These are phyloP conservation scores for Quillaja saponaria DNA, from an alignment of 306 rosid genomes.

Conservation along the genomic window DNA sequence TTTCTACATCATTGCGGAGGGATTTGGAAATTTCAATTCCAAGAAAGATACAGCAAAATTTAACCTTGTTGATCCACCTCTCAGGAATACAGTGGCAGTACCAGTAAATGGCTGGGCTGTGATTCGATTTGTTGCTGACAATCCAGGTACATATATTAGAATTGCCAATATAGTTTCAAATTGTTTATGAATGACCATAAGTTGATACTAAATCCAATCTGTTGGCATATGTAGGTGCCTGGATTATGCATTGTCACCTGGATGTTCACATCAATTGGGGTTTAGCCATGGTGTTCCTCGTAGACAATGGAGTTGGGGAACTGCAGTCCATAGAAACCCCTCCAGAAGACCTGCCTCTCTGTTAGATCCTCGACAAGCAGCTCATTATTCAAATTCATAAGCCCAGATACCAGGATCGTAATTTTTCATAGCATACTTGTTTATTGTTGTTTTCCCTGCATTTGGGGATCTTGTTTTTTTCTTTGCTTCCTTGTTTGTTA, in stretches of 20 bases:
- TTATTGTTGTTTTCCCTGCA: constrained; percentile 45
- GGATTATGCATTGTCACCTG: constrained; percentile 95
- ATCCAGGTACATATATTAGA: constrained; percentile 58
- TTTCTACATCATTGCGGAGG: constrained; percentile 79
- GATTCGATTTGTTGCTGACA: constrained; percentile 87
- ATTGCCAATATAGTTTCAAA: not conserved
- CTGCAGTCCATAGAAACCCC: constrained; percentile 71
- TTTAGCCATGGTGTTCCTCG: constrained; percentile 83
- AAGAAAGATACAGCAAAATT: constrained; percentile 58
- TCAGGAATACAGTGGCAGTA: constrained; percentile 81
- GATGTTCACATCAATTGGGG: constrained; percentile 95
- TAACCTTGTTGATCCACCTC: constrained; percentile 90
- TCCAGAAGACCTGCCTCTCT: constrained; percentile 70
- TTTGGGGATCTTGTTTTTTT: constrained; percentile 45
- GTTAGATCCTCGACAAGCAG: constrained; percentile 37
- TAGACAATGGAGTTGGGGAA: constrained; percentile 73
- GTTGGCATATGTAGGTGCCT: constrained; percentile 55
- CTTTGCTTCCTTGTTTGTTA: constrained; percentile 31
- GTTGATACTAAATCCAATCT: not conserved
- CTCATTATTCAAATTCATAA: not conserved
- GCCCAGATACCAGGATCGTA: constrained; percentile 25
- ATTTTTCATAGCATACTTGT: constrained; percentile 34
- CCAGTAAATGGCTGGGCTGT: constrained; percentile 94
- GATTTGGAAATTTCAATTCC: constrained; percentile 80
- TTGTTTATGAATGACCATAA: not conserved